Base-by-base conservation (phyloP, 805 yeast species). In the Soucietia sequanensis region DNA sequence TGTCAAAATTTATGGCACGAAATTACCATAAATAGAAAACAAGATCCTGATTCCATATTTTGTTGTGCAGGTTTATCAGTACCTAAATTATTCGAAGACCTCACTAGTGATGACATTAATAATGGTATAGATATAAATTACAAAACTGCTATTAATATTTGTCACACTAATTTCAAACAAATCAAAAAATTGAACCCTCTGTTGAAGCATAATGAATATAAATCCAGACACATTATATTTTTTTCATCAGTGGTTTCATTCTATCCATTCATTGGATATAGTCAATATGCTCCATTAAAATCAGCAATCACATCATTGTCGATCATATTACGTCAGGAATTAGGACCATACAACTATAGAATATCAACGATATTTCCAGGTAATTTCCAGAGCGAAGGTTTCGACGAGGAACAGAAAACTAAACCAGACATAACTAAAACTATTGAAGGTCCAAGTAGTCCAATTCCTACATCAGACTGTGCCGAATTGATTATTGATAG, bases 211-310 rank as follows among this genome's bases (percentile, higher is more conserved):
- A 35, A 19, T 19, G 17, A 34, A 26, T 35, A 42, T 53, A 43
- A 75, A 80, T 38, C 82, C 72, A 50, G 72, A 79, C 46, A 77
- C 79, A 16, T 75, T 70, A 41, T 81, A 74, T 45, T 68, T 9
- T 62, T 64, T 48, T 84, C 96, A 0, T 86, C 96, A 2, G 84
- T 80, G 4, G 78, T 83, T 7, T 89, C 95, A 2, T 78, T 83
- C 45, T 91, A 78, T 65, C 88, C 96, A 4, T 83, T 91, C 52
- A 84, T 88, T 28, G 99, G 99, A 0, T 93, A 93, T 56, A 74
- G 80, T 0, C 91, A 87, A 48, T 93, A 93, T 54, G 90, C 93
- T 0, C 99, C 99, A 1, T 59, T 80, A 45, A 93, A 93, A 56
- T 82, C 87, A 0, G 95, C 96, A 0, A 56, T 91, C 11, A 73